Evolutionary conservation across 805 yeast species (phyloP), one percentile per base, ranked within the genome.

Genomic region (Jamesozyma gamospora): DNA sequence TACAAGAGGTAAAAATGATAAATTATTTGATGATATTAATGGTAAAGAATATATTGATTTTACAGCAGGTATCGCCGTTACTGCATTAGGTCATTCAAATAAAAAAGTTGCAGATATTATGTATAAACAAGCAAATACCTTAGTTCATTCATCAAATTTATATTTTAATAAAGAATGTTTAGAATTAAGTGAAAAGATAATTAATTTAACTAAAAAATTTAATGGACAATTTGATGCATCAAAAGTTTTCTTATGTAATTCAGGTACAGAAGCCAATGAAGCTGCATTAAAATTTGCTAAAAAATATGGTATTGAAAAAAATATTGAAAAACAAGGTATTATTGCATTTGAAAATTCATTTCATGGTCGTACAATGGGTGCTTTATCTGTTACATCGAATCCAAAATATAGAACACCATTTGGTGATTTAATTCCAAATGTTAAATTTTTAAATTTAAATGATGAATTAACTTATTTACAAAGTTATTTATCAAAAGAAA

Each of bases 311-410:
- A 77, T 76, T 45, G 46, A 65, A 3, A 58, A 69, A 25, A 63
- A 67, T 42, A 70, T 66, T 12, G 66, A 66, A 35, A 88, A 87
- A 57, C 69, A 63, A 47, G 95, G 87, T 54, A 69, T 92, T 43
- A 77, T 92, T 38, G 78, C 95, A n/a, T 92, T 92, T 60, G 75
- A 79, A 50, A 78, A 82, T 49, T 80, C 95, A 1, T 92, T 92
- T 72, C 98, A 92, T 56, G 98, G 98, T 30, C 76, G 98, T 59
- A 76, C 96, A 1, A 74, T 85, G 79, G 98, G 98, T 35, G 83
- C 97, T 0, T 68, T 92, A 36, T 75, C 94, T 1, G 94, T 88
- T 6, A 92, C 98, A 1, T 84, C 94, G 48, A 92, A 88, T 60
- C 80, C 84, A 21, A 92, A 92, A 58, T 92, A 92, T 60, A 96